These are phyloP conservation scores for Capsicum pubescens DNA, from an alignment of 257 asterid species.

Conservation along the genomic window DNA sequence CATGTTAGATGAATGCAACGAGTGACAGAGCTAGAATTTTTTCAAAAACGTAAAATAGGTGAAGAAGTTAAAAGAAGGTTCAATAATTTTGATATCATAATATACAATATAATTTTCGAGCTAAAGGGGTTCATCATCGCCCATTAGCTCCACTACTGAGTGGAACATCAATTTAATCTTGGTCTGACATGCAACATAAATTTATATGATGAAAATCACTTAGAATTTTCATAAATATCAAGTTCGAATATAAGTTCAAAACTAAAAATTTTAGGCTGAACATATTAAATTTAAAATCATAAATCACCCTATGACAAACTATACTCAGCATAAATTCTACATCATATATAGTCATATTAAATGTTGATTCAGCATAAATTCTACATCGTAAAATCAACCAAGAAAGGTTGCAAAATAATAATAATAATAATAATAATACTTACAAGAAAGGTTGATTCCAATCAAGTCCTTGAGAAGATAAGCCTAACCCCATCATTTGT, in stretches of 20 bases:
- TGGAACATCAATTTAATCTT: background rate
- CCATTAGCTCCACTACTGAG: background rate
- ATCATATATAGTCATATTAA: background rate
- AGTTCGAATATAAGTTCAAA: background rate
- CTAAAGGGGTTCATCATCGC: background rate
- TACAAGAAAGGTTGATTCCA: constrained; percentile 51
- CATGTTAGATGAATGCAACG: background rate
- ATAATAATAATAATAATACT: background rate
- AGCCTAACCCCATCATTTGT: constrained; percentile 78
- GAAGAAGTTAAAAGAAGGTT: no score
- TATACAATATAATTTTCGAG: background rate
- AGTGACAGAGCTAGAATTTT: no score
- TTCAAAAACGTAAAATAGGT: no score
- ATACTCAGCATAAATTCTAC: background rate
- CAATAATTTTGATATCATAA: no score
- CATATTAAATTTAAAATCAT: background rate
- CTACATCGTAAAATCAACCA: background rate
- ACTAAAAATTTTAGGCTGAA: background rate
- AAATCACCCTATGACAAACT: background rate
- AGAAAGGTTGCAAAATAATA: background rate
- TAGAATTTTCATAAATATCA: background rate
- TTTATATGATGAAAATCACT: background rate
- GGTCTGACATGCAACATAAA: background rate
- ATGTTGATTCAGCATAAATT: background rate
- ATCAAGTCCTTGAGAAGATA: constrained; percentile 68